Base-by-base conservation (phyloP, 345 rosid species). In the Euphorbia lathyris region DNA sequence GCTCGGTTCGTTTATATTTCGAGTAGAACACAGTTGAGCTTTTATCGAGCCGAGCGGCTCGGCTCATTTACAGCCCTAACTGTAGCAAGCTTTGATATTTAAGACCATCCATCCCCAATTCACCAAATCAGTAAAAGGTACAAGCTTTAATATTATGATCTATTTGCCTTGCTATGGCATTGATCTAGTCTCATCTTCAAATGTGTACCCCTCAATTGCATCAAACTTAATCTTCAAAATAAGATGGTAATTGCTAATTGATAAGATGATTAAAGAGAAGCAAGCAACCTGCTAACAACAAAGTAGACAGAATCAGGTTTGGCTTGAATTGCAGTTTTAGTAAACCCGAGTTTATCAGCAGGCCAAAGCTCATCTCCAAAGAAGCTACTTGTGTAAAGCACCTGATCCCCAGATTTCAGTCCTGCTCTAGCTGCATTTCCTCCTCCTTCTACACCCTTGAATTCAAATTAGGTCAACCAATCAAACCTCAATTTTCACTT, bases 321-420 rank as follows among this genome's bases (percentile, higher is more conserved):
- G 6, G 98, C 98, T 81, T 93, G 98, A 77, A 94, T 83, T 11
- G 98, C 98, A 58, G 98, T 94, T 86, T 94, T 94, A 42, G 98
- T 94, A 59, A 94, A 94, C 9, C 98, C 98, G 6, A 94, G 77
- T 82, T 94, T 94, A 81, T 94, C 98, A 3, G 98, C 98, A 25
- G 98, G 98, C 98, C 98, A 94, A 71, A 94, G 97, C 74, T 94
- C 98, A 79, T 94, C 98, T 3, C 98, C 98, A 34, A 94, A 94
- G 87, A 94, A 94, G 81, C 97, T 94, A 78, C 98, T 94, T 29
- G 98, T 94, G 85, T 94, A 94, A 22, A 91, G 67, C 38, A 94
- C 98, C 74, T 94, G 98, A 75, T 94, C 97, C 58, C 98, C 98
- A 7, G 90, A 36, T 72, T 91, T 93, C 23, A 93, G 87, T 71